Base-by-base conservation (phyloP, 139 green algal species). In the Bryopsis sp. region DNA sequence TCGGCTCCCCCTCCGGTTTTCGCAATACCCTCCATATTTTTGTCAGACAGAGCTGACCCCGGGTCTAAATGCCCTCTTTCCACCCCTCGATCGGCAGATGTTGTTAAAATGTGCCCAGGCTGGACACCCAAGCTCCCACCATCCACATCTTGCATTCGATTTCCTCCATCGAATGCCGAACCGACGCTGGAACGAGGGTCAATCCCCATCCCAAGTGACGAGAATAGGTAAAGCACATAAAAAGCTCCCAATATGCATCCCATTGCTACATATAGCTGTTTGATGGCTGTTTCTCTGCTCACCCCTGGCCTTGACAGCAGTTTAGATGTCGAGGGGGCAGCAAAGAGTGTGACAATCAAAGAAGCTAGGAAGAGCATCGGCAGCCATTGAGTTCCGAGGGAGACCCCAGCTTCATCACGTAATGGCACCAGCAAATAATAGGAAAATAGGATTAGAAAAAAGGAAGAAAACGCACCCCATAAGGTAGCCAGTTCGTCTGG, bases 391-490 rank as follows among this genome's bases (percentile, higher is more conserved):
- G 72, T 79, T n/a, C 76, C 86, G 7, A 92, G 66, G 0, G 81
- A 72, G 19, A 92, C 78, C 19, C 74, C 86, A 5, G 82, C 85
- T 48, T 92, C 86, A 58, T 92, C 86, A 0, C 85, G 60, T 7
- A 92, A 73, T 0, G 86, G 86, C 39, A 89, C 72, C 46, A 90
- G 71, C 36, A 92, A n/a, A 57, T 88, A 91, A 76, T 92, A 92
- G 15, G 79, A 72, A 15, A 54, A 68, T 24, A 90, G 75, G 8
- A 88, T 43, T 38, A 28, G 69, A 33, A 74, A 74, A 22, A 78
- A 38, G 3, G 72, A 34, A 28, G 31, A 68, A 39, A 78, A 78
- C 37, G 65, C 67, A 67, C 61, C 63, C 5, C 64, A 47, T n/a
- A 75, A 34, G 3, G 72, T 26, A 35, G 39, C 29, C 24, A 78